Percentiles rank a stretch among this genome's conserved stretches.
phyloP scores from a whole-genome alignment of 2,329 filamentous ascomycete genomes.

The Geosmithia putterillii region DNA sequence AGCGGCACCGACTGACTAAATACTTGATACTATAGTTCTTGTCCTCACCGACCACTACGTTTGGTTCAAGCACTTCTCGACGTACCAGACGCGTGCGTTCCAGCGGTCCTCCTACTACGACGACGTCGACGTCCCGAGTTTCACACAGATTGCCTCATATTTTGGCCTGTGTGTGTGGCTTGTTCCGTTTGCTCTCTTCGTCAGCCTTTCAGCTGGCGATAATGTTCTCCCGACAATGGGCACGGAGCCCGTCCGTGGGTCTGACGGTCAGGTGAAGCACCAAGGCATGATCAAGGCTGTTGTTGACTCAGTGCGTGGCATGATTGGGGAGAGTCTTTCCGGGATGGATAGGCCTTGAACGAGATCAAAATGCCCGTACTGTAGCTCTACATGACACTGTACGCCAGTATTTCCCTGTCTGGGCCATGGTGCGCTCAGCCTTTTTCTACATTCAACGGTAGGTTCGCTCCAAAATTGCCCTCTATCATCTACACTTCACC shows the following conservation, averaged over 20 bases:
- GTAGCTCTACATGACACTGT: not conserved
- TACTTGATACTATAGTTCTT: constrained; percentile 37
- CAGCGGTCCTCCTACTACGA: constrained; percentile 51
- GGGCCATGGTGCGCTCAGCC: too few relatives aligned
- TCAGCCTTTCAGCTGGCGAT: constrained; percentile 85
- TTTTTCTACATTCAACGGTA: too few relatives aligned
- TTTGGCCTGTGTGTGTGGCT: constrained; percentile 97
- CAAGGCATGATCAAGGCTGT: constrained; percentile 57
- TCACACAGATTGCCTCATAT: constrained; percentile 90
- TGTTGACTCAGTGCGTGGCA: constrained; percentile 43
- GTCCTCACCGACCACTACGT: constrained; percentile 87
- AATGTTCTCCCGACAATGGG: constrained; percentile 92
- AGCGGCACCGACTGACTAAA: not conserved
- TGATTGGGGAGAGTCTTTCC: constrained; percentile 27
- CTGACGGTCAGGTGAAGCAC: constrained; percentile 35
- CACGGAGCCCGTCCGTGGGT: constrained; percentile 38
- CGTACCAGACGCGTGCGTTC: constrained; percentile 44
- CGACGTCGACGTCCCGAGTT: constrained; percentile 56
- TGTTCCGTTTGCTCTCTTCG: constrained; percentile 88
- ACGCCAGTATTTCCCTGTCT: not conserved
- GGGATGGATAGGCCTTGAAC: constrained; percentile 2
- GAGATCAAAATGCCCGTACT: too few relatives aligned
- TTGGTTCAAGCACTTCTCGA: constrained; percentile 90
- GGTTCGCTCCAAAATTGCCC: not conserved
- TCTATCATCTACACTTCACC: not conserved